Conservation (phyloP, 768 basidiomycete species). For the Mycena capillaripes region DNA sequence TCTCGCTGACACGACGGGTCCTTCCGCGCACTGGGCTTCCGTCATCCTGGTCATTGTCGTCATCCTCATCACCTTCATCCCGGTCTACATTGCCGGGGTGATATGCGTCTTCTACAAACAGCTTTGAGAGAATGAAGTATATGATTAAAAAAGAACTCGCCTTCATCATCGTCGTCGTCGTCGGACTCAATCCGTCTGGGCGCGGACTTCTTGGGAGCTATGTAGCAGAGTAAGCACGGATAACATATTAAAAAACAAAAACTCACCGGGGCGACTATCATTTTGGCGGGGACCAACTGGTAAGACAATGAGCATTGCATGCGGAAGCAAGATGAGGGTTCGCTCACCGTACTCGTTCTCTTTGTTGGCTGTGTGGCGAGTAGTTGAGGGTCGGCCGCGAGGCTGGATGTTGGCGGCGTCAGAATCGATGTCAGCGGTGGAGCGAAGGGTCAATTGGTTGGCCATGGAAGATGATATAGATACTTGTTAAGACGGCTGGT, state of each 20-base stretch:
- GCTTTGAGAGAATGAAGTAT: background rate
- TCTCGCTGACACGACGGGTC: background rate
- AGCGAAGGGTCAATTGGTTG: too few relatives aligned
- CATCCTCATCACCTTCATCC: background rate
- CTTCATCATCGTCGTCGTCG: background rate
- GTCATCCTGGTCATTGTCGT: background rate
- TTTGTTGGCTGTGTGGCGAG: too few relatives aligned
- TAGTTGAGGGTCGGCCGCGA: too few relatives aligned
- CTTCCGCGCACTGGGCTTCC: background rate
- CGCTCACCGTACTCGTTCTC: too few relatives aligned
- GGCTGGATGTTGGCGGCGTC: too few relatives aligned
- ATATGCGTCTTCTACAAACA: background rate
- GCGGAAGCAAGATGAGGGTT: too few relatives aligned
- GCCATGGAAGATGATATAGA: too few relatives aligned
- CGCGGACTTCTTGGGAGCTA: background rate
- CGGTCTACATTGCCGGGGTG: background rate
- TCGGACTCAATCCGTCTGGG: background rate
- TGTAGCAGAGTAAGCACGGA: background rate
- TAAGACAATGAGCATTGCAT: too few relatives aligned
- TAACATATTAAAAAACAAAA: background rate
- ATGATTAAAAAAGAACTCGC: background rate
- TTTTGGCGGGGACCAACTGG: too few relatives aligned
- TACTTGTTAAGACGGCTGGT: too few relatives aligned
- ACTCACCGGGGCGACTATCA: background rate
- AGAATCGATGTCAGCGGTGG: too few relatives aligned